Conservation (phyloP, 805 yeast species). For the Yamadazyma nakazawae region DNA sequence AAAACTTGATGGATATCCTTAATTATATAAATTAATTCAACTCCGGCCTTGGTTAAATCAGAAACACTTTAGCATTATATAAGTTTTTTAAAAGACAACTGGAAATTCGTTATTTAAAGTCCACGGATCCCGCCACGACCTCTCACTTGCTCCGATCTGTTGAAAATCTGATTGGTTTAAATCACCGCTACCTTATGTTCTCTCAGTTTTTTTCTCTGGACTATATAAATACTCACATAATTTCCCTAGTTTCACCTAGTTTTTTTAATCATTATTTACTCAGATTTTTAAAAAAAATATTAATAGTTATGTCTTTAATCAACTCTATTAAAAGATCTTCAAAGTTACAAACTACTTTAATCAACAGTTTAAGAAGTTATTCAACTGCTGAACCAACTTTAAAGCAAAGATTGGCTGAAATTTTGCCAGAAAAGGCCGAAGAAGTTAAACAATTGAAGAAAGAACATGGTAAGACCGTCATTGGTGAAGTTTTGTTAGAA, state of each 20-base stretch:
- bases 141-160: slow-evolving; percentile 9
- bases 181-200: background rate
- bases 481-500: slow-evolving; percentile 44
- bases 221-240: slow-evolving; percentile 3
- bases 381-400: slow-evolving; percentile 53
- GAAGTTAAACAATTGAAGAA: slow-evolving; percentile 86
- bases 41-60: background rate
- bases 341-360: slow-evolving; percentile 8
- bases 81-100: too few relatives aligned
- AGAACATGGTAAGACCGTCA: slow-evolving; percentile 79
- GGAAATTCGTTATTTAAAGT: background rate
- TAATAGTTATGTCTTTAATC: slow-evolving; percentile 8
- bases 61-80: background rate
- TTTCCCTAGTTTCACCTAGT: background rate
- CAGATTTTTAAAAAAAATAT: background rate
- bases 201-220: slow-evolving; percentile 1
- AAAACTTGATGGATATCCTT: background rate
- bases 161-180: slow-evolving; percentile 10
- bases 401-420: slow-evolving; percentile 91
- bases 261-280: background rate
- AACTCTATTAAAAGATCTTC: slow-evolving; percentile 7
- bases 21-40: background rate
- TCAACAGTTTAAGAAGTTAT: slow-evolving; percentile 24
- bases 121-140: slow-evolving; percentile 7
- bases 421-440: slow-evolving; percentile 88